Base-by-base conservation (phyloP, 352 stramenopile genomes). In the Phytophthora melonis region DNA sequence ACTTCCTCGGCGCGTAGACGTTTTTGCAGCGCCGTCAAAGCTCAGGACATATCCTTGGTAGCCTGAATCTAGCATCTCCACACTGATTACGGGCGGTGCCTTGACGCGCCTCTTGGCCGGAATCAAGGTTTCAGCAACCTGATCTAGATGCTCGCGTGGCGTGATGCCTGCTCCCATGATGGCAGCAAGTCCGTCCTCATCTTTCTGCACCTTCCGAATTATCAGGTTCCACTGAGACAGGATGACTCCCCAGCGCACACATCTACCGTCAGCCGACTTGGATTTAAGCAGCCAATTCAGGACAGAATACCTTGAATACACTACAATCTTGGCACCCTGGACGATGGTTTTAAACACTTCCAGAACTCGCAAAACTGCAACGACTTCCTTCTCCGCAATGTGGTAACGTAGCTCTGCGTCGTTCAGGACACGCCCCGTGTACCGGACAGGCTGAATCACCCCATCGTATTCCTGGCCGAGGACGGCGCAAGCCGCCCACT, bases 11-110 rank as follows among this genome's bases (percentile, higher is more conserved):
- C 27, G 27, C 3, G 57, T 55, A 8, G 16, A 45, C 21, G 57
- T 43, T 41, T 63, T 59, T 0, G 25, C 54, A 5, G 54, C 54
- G 1, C 57, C 39, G n/a, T 63, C 57, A n/a, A 63, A 63, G 55
- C 57, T 55, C 21, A 63, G 16, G 1, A 63, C 7, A n/a, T n/a
- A n/a, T n/a, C n/a, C n/a, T n/a, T n/a, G 4, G 41, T 43, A 63
- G 14, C 55, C 41, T 4, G 8, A 19, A 27, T 43, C 41, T 0
- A 63, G 39, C 57, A 63, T 63, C 14, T 63, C 57, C 9, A 55
- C n/a, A 19, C 57, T 63, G 39, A 63, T 50, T 0, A 63, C 25
- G 11, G 57, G 57, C 3, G 57, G 57, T 43, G 39, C 21, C 19
- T 55, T 59, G 16, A 45, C 14, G 1, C 13, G 53, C 3, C 53